Base-by-base conservation (phyloP, 2,329 filamentous ascomycete genomes). In the Verticillium zaregamsianum region DNA sequence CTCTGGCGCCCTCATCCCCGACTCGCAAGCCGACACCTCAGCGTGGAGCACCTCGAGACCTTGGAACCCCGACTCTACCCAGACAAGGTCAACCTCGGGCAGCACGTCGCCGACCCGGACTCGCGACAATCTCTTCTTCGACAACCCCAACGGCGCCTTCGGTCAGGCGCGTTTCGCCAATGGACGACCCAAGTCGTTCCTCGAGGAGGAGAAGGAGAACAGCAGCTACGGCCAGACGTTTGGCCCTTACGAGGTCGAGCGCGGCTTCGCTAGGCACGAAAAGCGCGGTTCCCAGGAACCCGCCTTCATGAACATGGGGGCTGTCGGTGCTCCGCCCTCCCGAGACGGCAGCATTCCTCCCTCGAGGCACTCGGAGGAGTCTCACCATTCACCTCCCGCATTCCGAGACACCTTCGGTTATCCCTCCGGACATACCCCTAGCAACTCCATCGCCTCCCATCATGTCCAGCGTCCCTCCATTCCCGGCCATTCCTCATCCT, bases 1-100 rank as follows among this genome's bases (percentile, higher is more conserved):
- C 57, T 91, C 90, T 6, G 83, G 87, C 64, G 90, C 89, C 62
- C 79, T 93, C 45, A 81, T 90, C 63, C 82, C 86, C 55, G 85
- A 87, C 52, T 90, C 90, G 11, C 88, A 92, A 69, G 84, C 85
- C 20, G 88, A 91, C 67, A 79, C 81, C 56, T 91, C 88, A 86
- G 73, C 69, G n/a, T 49, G 45, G 45, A 49, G 9, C 45, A 49
- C 45, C 63, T 76, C 79, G 65, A 77, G 81, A 40, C 82, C 84
- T 17, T 92, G 90, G 90, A 83, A 82, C 65, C 75, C 79, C 28
- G 83, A 86, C 55, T 75, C 73, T 49, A 74, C 77, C 14, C 75
- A 78, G 45, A 73, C 76, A 2, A 71, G 81, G 45, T 76, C 79
- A 9, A 76, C 77, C 55, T 80, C 82, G 39, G 80, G 80, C 61